Conservation (phyloP, 805 yeast species). For the Brettanomyces nanus region DNA sequence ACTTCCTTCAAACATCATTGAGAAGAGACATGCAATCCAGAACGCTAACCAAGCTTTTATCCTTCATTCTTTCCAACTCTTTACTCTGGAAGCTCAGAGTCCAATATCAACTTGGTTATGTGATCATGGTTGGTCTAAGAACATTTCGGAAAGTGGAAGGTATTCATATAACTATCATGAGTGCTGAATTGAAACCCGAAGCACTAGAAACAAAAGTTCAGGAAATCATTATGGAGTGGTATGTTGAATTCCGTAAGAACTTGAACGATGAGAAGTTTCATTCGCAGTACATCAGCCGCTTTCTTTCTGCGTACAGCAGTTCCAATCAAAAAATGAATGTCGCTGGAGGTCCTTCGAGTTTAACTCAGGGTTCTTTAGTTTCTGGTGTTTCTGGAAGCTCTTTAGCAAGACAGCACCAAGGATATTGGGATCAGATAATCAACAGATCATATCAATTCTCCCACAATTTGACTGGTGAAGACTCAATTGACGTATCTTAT, state of each 20-base stretch:
- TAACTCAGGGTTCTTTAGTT: constrained; percentile 17
- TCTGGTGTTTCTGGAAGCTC: constrained; percentile 7
- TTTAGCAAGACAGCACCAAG: constrained; percentile 33
- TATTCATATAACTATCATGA: constrained; percentile 47
- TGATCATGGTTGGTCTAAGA: constrained; percentile 49
- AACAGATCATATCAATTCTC: constrained; percentile 35
- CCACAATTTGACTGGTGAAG: constrained; percentile 20
- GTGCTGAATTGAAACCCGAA: constrained; percentile 36
- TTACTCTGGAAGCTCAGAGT: constrained; percentile 42
- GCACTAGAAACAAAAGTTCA: constrained; percentile 39
- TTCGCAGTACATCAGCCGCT: constrained; percentile 28
- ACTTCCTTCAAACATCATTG: constrained; percentile 50
- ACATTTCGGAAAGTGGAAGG: constrained; percentile 47
- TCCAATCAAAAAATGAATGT: constrained; percentile 10
- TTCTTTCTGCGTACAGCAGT: constrained; percentile 21
- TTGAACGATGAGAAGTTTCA: constrained; percentile 31
- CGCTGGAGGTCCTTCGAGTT: constrained; percentile 17
- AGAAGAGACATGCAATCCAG: constrained; percentile 28
- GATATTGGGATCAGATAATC: constrained; percentile 41
- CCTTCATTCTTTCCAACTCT: constrained; percentile 37
- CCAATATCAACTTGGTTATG: constrained; percentile 54
- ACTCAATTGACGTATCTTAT: constrained; percentile 26
- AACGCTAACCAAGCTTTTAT: constrained; percentile 38
- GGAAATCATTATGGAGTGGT: constrained; percentile 37
- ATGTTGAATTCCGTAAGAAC: constrained; percentile 18